These are phyloP conservation scores for Salix suchowensis DNA, from an alignment of 345 rosid genomes.

Conservation along the genomic window DNA sequence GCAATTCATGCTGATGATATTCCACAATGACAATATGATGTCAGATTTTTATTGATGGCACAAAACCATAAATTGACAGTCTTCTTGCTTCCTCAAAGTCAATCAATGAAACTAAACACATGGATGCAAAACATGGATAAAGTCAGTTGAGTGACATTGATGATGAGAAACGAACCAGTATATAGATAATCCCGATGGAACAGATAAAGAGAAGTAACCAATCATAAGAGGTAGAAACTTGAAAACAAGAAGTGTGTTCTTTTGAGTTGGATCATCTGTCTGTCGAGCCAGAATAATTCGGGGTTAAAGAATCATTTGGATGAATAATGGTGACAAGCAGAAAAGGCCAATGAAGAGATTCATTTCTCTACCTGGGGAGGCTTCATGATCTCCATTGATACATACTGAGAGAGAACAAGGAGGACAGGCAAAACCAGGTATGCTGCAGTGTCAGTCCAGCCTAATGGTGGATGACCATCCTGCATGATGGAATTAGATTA, in stretches of 20 bases:
- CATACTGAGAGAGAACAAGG: conserved; percentile 76
- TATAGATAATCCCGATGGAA: conserved; percentile 94
- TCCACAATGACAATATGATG: neutral
- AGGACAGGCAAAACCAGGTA: conserved; percentile 97
- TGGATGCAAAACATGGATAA: neutral
- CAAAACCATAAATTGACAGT: neutral
- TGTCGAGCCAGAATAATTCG: conserved; percentile 31
- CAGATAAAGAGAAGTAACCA: conserved; percentile 94
- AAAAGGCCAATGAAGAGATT: conserved; percentile 7
- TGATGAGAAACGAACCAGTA: conserved; percentile 74
- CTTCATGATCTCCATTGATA: conserved; percentile 98
- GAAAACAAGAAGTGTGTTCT: conserved; percentile 85
- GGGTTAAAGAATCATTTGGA: conserved; percentile 7
- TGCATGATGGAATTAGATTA: conserved; percentile 33
- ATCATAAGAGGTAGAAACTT: conserved; percentile 99
- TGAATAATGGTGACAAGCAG: neutral
- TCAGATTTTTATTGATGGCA: neutral
- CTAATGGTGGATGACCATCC: conserved; percentile 98
- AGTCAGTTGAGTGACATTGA: conserved; percentile 6
- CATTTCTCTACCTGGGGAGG: conserved; percentile 79
- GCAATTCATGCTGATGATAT: neutral
- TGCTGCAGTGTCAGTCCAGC: conserved; percentile 89
- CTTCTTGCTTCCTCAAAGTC: neutral
- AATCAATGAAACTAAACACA: neutral
- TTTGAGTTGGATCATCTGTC: conserved; percentile 96